Conservation (phyloP, 371 early-diverging fungal genomes). For the Mortierella sp. region DNA sequence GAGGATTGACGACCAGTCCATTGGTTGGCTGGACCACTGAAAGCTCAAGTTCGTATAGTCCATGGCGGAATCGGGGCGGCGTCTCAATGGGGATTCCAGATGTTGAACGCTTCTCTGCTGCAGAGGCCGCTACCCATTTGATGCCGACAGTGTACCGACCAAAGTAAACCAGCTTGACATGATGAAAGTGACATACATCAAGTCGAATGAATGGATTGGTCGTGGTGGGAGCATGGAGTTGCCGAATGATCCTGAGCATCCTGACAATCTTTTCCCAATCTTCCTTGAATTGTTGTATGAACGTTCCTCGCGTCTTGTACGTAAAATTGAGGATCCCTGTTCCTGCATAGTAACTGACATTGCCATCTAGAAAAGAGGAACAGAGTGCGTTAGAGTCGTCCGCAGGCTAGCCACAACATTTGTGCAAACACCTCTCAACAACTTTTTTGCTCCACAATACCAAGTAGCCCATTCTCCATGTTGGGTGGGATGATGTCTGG, state of each 20-base stretch:
- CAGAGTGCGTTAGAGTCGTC: not conserved
- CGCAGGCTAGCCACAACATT: not conserved
- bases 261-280: slow-evolving; percentile 49
- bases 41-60: slow-evolving; percentile 34
- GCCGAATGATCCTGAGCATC: slow-evolving; percentile 41
- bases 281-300: slow-evolving; percentile 39
- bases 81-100: slow-evolving; percentile 20
- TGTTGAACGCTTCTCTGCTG: slow-evolving; percentile 24
- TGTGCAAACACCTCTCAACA: too few relatives aligned
- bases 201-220: slow-evolving; percentile 19
- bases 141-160: slow-evolving; percentile 23
- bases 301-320: slow-evolving; percentile 37
- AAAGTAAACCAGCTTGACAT: slow-evolving; percentile 31
- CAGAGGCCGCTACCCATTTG: slow-evolving; percentile 27
- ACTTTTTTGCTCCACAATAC: too few relatives aligned
- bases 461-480: slow-evolving; percentile 26
- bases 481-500: slow-evolving; percentile 26
- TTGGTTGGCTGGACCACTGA: slow-evolving; percentile 1
- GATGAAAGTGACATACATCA: slow-evolving; percentile 22
- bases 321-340: slow-evolving; percentile 29
- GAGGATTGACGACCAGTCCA: slow-evolving; percentile 25
- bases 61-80: slow-evolving; percentile 42
- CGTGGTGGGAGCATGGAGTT: slow-evolving; percentile 46
- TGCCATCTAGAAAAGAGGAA: slow-evolving; percentile 9
- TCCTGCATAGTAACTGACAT: slow-evolving; percentile 19